Evolutionary conservation across 2,329 filamentous ascomycete species (phyloP).

Genomic region (Verticillium dahliae): DNA sequence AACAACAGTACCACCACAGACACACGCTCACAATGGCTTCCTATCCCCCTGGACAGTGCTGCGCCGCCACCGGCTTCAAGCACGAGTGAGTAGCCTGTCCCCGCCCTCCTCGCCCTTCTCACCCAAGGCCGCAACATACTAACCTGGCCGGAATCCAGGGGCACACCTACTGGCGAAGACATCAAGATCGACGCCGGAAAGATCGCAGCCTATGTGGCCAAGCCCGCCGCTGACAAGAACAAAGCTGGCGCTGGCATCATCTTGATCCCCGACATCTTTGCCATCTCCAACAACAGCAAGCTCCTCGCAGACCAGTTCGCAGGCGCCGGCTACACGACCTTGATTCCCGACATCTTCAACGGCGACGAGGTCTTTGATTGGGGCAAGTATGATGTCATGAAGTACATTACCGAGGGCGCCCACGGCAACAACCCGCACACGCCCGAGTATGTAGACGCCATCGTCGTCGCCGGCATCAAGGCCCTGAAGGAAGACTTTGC

Average conservation of each 20-base stretch:
- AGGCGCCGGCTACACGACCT: conserved; percentile 28
- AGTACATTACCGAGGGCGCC: conserved; percentile 31
- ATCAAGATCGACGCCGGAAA: conserved; percentile 35
- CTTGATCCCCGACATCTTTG: conserved; percentile 40
- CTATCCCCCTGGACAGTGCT: conserved; percentile 45
- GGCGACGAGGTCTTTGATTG: conserved; percentile 18
- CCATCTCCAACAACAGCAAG: conserved; percentile 40
- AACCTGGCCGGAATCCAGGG: conserved; percentile 24
- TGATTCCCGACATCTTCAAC: conserved; percentile 31
- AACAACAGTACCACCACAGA: neutral
- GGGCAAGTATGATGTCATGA: conserved; percentile 16
- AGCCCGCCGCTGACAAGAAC: conserved; percentile 30
- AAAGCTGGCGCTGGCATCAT: conserved; percentile 37
- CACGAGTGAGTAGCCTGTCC: conserved; percentile 38
- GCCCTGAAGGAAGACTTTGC: conserved; percentile 49
- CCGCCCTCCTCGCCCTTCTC: neutral
- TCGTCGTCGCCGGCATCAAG: conserved; percentile 36
- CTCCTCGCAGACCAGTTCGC: conserved; percentile 33
- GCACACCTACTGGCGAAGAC: conserved; percentile 36
- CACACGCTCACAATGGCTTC: conserved; percentile 39
- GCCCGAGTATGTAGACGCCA: conserved; percentile 22
- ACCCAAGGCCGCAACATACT: too few species aligned
- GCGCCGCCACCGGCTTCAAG: conserved; percentile 40
- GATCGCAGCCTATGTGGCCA: conserved; percentile 45
- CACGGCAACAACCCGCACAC: conserved; percentile 40